Conservation (phyloP, 2,329 filamentous ascomycete species). For the Colletotrichum eremochloae region DNA sequence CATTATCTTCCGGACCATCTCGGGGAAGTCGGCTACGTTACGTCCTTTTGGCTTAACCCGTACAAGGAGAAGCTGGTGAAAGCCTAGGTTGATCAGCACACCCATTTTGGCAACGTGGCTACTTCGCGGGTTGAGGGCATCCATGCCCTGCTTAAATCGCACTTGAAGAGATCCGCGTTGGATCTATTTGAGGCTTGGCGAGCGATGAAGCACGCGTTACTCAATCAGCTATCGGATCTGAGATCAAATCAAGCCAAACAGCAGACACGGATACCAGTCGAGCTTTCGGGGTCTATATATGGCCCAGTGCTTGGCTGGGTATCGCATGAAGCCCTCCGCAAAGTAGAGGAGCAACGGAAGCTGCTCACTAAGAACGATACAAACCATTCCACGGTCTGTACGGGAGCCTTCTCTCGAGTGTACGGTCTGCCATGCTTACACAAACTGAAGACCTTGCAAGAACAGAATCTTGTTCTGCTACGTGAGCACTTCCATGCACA, state of each 20-base stretch:
- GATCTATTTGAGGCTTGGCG: slow-evolving; percentile 33
- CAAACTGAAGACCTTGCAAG: slow-evolving; percentile 28
- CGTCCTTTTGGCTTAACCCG: slow-evolving; percentile 40
- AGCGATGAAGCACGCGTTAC: slow-evolving; percentile 33
- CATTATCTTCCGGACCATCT: slow-evolving; percentile 41
- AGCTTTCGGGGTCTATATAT: slow-evolving; percentile 25
- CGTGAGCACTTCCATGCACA: slow-evolving; percentile 41
- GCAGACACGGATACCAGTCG: slow-evolving; percentile 24
- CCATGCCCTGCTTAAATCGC: slow-evolving; percentile 40
- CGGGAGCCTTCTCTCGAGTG: slow-evolving; percentile 34
- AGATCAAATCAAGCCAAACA: slow-evolving; percentile 27
- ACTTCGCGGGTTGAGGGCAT: slow-evolving; percentile 42
- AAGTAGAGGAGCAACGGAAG: slow-evolving; percentile 41
- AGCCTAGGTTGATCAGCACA: slow-evolving; percentile 42
- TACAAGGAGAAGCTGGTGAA: slow-evolving; percentile 45
- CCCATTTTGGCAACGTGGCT: slow-evolving; percentile 43
- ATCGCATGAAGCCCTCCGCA: slow-evolving; percentile 43
- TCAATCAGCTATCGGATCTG: slow-evolving; percentile 28
- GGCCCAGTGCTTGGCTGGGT: slow-evolving; percentile 30
- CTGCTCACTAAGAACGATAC: slow-evolving; percentile 26
- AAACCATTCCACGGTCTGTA: slow-evolving; percentile 37
- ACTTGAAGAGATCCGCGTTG: slow-evolving; percentile 34
- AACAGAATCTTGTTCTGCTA: slow-evolving; percentile 33
- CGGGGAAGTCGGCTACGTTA: slow-evolving; percentile 44
- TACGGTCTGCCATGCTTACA: slow-evolving; percentile 35